These are phyloP conservation scores for Trametes gibbosa DNA, from an alignment of 768 basidiomycete species.

Conservation along the genomic window DNA sequence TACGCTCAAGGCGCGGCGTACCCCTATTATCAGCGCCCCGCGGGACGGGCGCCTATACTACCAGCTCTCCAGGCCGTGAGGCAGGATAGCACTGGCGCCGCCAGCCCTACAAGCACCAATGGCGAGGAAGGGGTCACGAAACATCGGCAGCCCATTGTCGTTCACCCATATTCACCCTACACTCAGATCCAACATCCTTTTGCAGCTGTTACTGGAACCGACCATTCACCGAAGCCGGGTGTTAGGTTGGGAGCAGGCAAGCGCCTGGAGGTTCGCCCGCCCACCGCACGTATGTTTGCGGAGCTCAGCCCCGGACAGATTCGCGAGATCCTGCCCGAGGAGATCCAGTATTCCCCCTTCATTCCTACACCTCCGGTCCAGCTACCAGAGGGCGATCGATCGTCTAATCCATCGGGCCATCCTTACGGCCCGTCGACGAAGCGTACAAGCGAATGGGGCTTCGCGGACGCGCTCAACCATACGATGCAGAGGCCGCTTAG, in stretches of 20 bases:
- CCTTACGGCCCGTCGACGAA: conserved; percentile 30
- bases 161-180: conserved; percentile 28
- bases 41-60: conserved; percentile 3
- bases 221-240: neutral
- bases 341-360: conserved; percentile 31
- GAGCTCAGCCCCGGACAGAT: conserved; percentile 30
- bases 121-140: conserved; percentile 13
- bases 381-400: conserved; percentile 26
- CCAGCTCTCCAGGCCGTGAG: neutral
- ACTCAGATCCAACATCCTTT: conserved; percentile 24
- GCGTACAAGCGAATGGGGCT: conserved; percentile 48
- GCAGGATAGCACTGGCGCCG: neutral
- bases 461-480: conserved; percentile 62
- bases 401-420: conserved; percentile 18
- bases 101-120: conserved; percentile 7
- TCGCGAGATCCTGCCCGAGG: conserved; percentile 29
- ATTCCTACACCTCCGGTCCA: conserved; percentile 13
- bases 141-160: conserved; percentile 25
- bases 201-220: conserved; percentile 10
- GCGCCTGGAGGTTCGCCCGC: conserved; percentile 6
- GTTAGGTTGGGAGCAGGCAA: neutral
- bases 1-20: conserved; percentile 32
- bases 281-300: conserved; percentile 24
- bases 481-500: conserved; percentile 34
- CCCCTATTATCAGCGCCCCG: conserved; percentile 13